Evolutionary conservation across 2,329 filamentous ascomycete genomes (phyloP).

Genomic region (Penicillium hordei): DNA sequence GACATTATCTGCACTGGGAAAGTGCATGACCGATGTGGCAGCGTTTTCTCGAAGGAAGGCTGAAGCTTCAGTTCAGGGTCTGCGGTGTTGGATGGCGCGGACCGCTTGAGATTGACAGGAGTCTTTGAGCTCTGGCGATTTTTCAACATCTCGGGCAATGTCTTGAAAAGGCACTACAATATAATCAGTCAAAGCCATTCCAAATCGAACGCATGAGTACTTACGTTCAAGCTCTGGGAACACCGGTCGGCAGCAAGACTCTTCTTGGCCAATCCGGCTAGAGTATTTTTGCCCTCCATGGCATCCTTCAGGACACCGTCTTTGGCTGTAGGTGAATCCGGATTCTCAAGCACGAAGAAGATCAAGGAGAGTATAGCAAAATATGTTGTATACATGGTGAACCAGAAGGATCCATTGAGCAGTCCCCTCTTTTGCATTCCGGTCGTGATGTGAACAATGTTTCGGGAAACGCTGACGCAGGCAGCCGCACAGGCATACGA

Average conservation of each 20-base stretch:
- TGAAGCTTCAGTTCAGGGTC: conserved; percentile 14
- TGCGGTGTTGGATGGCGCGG: conserved; percentile 33
- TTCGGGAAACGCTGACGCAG: conserved; percentile 64
- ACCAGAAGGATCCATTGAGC: conserved; percentile 65
- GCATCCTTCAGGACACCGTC: conserved; percentile 81
- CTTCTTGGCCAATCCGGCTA: conserved; percentile 74
- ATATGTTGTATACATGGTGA: conserved; percentile 68
- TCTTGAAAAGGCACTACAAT: conserved; percentile 73
- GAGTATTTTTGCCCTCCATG: conserved; percentile 76
- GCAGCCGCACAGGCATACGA: conserved; percentile 66
- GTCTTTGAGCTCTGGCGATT: conserved; percentile 50
- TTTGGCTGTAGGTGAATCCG: conserved; percentile 59
- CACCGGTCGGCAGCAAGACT: conserved; percentile 89
- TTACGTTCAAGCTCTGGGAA: conserved; percentile 71
- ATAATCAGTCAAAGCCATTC: conserved; percentile 3
- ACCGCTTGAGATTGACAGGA: conserved; percentile 52
- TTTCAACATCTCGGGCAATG: conserved; percentile 72
- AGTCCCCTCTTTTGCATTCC: conserved; percentile 64
- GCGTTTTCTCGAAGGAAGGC: conserved; percentile 21
- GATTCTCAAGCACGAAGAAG: conserved; percentile 65
- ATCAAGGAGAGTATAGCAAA: conserved; percentile 65
- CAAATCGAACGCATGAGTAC: conserved; percentile 29
- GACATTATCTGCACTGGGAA: conserved; percentile 38
- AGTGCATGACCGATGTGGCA: conserved; percentile 41
- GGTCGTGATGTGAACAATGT: conserved; percentile 64